Conservation (phyloP, 2,329 filamentous ascomycete species). For the Blastomyces parvus region DNA sequence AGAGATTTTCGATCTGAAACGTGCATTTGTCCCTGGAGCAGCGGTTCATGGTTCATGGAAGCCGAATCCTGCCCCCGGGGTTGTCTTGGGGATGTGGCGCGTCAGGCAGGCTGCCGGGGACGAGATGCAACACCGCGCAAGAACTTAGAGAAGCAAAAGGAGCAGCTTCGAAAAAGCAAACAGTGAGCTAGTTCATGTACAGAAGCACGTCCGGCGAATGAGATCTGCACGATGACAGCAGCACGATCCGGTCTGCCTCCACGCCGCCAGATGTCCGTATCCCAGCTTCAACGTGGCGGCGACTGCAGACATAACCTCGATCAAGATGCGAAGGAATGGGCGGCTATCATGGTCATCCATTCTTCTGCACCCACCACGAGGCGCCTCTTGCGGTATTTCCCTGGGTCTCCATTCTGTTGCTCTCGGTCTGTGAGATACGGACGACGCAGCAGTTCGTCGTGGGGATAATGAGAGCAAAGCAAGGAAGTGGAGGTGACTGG, state of each 20-base stretch:
- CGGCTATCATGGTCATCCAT: no score
- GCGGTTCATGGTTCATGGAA: neutral
- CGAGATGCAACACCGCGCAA: no score
- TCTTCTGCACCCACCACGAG: neutral
- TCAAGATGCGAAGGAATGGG: no score
- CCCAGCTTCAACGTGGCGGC: no score
- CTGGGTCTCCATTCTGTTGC: neutral
- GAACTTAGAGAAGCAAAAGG: neutral
- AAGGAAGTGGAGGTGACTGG: neutral
- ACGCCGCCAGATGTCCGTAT: neutral
- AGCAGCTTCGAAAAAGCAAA: neutral
- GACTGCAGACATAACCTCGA: no score
- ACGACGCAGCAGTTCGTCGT: no score
- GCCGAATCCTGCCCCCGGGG: neutral
- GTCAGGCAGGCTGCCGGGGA: neutral
- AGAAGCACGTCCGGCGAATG: neutral
- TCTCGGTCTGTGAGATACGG: neutral
- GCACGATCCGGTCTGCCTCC: neutral
- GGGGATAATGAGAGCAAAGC: no score
- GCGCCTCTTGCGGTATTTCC: neutral
- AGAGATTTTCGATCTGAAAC: neutral
- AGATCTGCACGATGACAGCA: neutral
- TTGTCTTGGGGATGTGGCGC: neutral
- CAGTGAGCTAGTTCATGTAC: neutral
- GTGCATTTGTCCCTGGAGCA: neutral